Base-by-base conservation (phyloP, 768 basidiomycete genomes). In the Boletus reticuloceps region DNA sequence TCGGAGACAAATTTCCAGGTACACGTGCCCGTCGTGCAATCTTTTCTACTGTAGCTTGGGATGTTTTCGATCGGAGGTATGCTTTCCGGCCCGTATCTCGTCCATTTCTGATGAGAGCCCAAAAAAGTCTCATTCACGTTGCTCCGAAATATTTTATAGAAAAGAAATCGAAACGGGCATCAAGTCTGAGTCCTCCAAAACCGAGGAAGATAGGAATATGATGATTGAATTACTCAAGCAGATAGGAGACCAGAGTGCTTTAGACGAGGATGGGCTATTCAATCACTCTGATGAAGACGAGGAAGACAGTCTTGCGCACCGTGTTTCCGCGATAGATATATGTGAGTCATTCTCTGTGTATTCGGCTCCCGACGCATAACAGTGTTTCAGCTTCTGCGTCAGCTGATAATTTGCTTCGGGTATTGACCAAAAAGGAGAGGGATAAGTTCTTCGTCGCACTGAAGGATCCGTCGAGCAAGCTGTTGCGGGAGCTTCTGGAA, bases 11-110 rank as follows among this genome's bases (percentile, higher is more conserved):
- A 79, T 89, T 59, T 81, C 89, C 17, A 86, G 84, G 64, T 94
- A 94, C 70, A 86, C 84, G 1, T 94, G 92, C 59, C 88, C 92
- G 22, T 77, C 77, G 32, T 94, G 92, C 73, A 93, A 93, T 64
- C 73, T 87, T 27, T 80, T 81, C 0, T 94, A 94, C 63, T 94
- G 92, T 72, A 89, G 89, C 27, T 68, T 93, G 31, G 73, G 75
- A 12, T 94, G 92, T 71, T 94, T 91, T 73, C 83, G 86, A 42
- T 86, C 87, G 29, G 75, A 82, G 71, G 88, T 88, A 69, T 57
- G 80, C 67, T 29, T 53, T 52, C 19, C 7, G 9, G 39, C 41
- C 47, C 48, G 17, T 36, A 9, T 48, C n/a, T 39, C 17, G 2
- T 12, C 20, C 50, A 11, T 5, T 4, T 37, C 51, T 50, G 44